Percentiles rank a stretch among this genome's conserved stretches.
These are phyloP conservation scores for Picochlorum sp. DNA, from an alignment of 139 green algal species.

Conservation along the genomic window DNA sequence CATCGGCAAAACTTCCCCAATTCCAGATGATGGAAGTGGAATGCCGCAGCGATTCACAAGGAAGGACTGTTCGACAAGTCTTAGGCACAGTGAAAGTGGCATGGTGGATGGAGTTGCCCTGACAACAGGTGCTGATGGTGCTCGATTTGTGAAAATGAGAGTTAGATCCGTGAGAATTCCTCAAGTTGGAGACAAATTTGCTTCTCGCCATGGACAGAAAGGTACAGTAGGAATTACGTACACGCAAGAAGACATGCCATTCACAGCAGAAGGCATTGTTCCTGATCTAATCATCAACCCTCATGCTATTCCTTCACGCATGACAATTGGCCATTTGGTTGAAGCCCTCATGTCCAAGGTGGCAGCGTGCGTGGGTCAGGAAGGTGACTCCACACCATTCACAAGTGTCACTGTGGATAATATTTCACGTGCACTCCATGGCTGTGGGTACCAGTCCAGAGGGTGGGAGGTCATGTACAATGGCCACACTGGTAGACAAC, in stretches of 20 bases:
- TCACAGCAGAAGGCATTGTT: slow-evolving; percentile 74
- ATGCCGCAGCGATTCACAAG: slow-evolving; percentile 64
- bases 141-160: slow-evolving; percentile 91
- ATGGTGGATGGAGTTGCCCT: slow-evolving; percentile 82
- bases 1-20: slow-evolving; percentile 70
- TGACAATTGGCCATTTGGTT: slow-evolving; percentile 99
- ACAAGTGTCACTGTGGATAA: slow-evolving; percentile 93
- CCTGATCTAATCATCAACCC: slow-evolving; percentile 99
- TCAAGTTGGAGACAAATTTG: slow-evolving; percentile 99
- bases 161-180: slow-evolving; percentile 90
- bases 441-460: slow-evolving; percentile 69
- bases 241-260: slow-evolving; percentile 79
- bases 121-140: slow-evolving; percentile 80
- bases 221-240: slow-evolving; percentile 97
- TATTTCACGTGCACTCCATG: slow-evolving; percentile 79
- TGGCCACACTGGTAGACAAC: slow-evolving; percentile 77
- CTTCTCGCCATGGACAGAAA: slow-evolving; percentile 93
- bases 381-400: slow-evolving; percentile 98
- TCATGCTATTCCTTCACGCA: slow-evolving; percentile 96
- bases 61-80: slow-evolving; percentile 52
- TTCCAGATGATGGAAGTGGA: slow-evolving; percentile 56
- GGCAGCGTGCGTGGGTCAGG: slow-evolving; percentile 67
- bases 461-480: slow-evolving; percentile 97
- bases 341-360: slow-evolving; percentile 97
- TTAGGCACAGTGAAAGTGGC: slow-evolving; percentile 61